Percentiles rank a stretch among this genome's conserved stretches.
These are phyloP conservation scores for Boletus barrowsii DNA, from an alignment of 768 basidiomycete genomes.

Conservation along the genomic window DNA sequence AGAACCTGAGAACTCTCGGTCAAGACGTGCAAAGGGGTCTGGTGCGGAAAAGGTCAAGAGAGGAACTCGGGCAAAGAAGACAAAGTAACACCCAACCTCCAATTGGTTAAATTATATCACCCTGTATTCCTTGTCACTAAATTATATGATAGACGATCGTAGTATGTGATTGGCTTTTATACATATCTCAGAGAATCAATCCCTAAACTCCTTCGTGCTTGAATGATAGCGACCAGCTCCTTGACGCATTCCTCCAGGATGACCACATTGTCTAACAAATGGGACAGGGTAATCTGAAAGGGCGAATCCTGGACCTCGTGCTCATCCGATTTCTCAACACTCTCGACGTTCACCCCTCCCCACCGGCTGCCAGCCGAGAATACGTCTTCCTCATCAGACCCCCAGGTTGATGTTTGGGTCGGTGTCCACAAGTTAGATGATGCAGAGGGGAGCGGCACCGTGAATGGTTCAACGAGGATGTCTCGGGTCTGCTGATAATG, in stretches of 20 bases:
- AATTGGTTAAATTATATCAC: background rate
- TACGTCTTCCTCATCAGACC: slow-evolving; percentile 66
- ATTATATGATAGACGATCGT: background rate
- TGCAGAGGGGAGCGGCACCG: slow-evolving; percentile 50
- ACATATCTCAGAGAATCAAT: slow-evolving; percentile 80
- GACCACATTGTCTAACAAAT: slow-evolving; percentile 89
- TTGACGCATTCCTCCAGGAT: slow-evolving; percentile 94
- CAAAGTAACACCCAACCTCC: slow-evolving; percentile 23
- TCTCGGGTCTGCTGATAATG: slow-evolving; percentile 81
- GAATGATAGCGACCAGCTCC: slow-evolving; percentile 82
- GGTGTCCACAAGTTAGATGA: slow-evolving; percentile 64
- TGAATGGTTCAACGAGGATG: slow-evolving; percentile 67
- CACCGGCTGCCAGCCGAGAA: slow-evolving; percentile 50
- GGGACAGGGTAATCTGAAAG: slow-evolving; percentile 68
- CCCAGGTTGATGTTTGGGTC: slow-evolving; percentile 48
- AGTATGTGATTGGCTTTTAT: slow-evolving; percentile 31
- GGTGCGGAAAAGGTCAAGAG: slow-evolving; percentile 27
- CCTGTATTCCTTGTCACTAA: background rate
- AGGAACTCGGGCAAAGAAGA: slow-evolving; percentile 33
- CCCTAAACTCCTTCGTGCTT: slow-evolving; percentile 78
- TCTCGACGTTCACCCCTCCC: slow-evolving; percentile 32
- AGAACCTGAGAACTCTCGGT: slow-evolving; percentile 60
- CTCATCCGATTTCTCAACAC: slow-evolving; percentile 15
- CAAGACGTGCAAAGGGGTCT: slow-evolving; percentile 41
- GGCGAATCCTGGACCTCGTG: slow-evolving; percentile 31